Evolutionary conservation across 495 filamentous ascomycete species (phyloP).

Genomic region (Penicillium pulvis): DNA sequence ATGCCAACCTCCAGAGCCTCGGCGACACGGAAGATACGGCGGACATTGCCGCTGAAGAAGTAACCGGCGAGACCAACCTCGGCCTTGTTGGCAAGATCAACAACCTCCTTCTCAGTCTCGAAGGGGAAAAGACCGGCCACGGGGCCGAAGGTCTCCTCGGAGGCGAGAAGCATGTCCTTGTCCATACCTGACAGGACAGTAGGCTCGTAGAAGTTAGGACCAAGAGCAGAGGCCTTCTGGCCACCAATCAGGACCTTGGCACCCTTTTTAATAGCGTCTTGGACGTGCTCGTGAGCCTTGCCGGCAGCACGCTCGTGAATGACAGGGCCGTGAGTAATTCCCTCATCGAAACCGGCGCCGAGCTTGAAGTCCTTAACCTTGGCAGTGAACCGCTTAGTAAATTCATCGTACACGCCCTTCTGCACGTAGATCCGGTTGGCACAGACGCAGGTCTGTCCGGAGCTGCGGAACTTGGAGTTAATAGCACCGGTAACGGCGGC

Average conservation of each 20-base stretch:
- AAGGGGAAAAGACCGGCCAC: constrained; percentile 30
- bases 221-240: constrained; percentile 18
- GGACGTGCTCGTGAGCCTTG: constrained; percentile 71
- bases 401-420: constrained; percentile 28
- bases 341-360: constrained; percentile 65
- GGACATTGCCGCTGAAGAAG: constrained; percentile 30
- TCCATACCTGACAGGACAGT: constrained; percentile 70
- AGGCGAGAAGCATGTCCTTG: constrained; percentile 35
- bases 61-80: constrained; percentile 36
- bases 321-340: constrained; percentile 71
- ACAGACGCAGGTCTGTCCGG: constrained; percentile 60
- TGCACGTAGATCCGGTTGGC: constrained; percentile 68
- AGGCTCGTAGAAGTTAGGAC: constrained; percentile 65
- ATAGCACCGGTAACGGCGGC: constrained; percentile 73
- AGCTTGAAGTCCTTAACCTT: constrained; percentile 68
- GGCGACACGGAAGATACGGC: constrained; percentile 23
- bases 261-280: constrained; percentile 61
- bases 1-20: constrained; percentile 20
- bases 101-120: constrained; percentile 28
- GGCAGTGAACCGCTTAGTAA: constrained; percentile 53
- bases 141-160: constrained; percentile 38
- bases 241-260: constrained; percentile 26
- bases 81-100: constrained; percentile 28
- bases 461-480: constrained; percentile 50
- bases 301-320: constrained; percentile 68